Conservation (phyloP, 768 basidiomycete species). For the Tricholoma saponaceum region DNA sequence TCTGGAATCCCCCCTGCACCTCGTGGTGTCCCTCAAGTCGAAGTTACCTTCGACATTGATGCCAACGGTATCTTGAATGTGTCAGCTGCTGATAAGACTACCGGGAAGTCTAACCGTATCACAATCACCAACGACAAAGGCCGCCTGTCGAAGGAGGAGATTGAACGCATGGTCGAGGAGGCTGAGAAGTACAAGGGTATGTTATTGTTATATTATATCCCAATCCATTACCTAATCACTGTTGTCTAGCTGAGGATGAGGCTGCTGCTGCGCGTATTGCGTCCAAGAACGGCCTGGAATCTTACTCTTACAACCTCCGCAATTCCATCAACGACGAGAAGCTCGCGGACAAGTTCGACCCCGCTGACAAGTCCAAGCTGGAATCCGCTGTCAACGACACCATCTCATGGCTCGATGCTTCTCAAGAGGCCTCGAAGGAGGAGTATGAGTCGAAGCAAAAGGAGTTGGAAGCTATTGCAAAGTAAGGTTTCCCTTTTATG, state of each 20-base stretch:
- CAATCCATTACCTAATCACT: constrained; percentile 11
- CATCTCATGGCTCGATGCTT: constrained; percentile 81
- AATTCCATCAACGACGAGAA: constrained; percentile 85
- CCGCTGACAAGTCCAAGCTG: constrained; percentile 82
- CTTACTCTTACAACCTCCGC: constrained; percentile 92
- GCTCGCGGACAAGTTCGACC: constrained; percentile 82
- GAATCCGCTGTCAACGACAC: constrained; percentile 77
- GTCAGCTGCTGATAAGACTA: constrained; percentile 93
- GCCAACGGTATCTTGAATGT: constrained; percentile 97
- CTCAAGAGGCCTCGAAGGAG: constrained; percentile 89
- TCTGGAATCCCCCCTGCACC: constrained; percentile 95
- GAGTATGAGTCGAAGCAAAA: constrained; percentile 93
- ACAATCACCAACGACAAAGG: constrained; percentile 98
- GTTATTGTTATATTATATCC: constrained; percentile 15
- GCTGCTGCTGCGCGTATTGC: constrained; percentile 78
- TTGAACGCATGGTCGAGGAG: constrained; percentile 94
- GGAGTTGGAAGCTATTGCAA: constrained; percentile 84
- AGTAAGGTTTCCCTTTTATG: constrained; percentile 26
- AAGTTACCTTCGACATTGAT: constrained; percentile 98
- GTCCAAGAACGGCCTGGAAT: constrained; percentile 91
- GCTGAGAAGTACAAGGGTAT: constrained; percentile 89
- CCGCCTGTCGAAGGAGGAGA: constrained; percentile 95
- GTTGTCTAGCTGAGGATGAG: constrained; percentile 69
- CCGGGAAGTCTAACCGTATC: constrained; percentile 92
- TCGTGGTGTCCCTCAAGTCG: constrained; percentile 95